Evolutionary conservation across 2,329 filamentous ascomycete species (phyloP).

Genomic region (Penicillium freii): DNA sequence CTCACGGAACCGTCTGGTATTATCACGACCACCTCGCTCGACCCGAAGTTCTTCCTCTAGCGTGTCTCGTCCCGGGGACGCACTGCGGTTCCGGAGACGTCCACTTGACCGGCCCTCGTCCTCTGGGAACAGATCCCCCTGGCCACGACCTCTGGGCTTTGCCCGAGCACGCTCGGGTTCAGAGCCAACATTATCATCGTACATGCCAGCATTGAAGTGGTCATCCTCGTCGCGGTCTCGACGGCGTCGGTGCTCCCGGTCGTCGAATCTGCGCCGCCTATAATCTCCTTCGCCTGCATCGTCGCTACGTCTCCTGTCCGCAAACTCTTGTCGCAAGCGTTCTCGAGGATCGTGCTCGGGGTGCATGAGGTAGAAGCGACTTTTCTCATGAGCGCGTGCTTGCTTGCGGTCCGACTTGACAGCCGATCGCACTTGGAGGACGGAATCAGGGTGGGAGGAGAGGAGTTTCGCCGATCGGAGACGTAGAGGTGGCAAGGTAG

Average conservation of each 20-base stretch:
- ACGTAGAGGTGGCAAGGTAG: constrained; percentile 59
- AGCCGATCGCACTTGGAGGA: constrained; percentile 71
- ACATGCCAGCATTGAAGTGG: constrained; percentile 73
- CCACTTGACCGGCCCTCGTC: constrained; percentile 38
- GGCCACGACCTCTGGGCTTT: constrained; percentile 31
- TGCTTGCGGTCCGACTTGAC: constrained; percentile 76
- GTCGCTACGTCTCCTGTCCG: constrained; percentile 45
- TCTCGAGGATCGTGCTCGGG: constrained; percentile 84
- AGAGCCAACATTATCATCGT: constrained; percentile 62
- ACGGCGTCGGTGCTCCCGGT: constrained; percentile 52
- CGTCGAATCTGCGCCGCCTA: constrained; percentile 58
- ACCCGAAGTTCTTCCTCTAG: constrained; percentile 41
- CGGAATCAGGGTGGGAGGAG: constrained; percentile 64
- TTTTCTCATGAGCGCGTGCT: constrained; percentile 72
- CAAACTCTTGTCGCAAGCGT: constrained; percentile 57
- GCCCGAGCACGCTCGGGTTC: constrained; percentile 27
- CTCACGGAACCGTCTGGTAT: constrained; percentile 42
- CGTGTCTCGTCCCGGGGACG: constrained; percentile 57
- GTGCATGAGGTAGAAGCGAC: constrained; percentile 88
- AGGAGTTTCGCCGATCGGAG: constrained; percentile 68
- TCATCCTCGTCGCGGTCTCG: constrained; percentile 51
- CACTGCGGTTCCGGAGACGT: constrained; percentile 58
- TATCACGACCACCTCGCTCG: constrained; percentile 39
- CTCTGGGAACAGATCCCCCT: constrained; percentile 42
- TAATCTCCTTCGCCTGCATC: constrained; percentile 45